These are phyloP conservation scores for Torulaspora gathmanii DNA, from an alignment of 805 yeast species.

Conservation along the genomic window DNA sequence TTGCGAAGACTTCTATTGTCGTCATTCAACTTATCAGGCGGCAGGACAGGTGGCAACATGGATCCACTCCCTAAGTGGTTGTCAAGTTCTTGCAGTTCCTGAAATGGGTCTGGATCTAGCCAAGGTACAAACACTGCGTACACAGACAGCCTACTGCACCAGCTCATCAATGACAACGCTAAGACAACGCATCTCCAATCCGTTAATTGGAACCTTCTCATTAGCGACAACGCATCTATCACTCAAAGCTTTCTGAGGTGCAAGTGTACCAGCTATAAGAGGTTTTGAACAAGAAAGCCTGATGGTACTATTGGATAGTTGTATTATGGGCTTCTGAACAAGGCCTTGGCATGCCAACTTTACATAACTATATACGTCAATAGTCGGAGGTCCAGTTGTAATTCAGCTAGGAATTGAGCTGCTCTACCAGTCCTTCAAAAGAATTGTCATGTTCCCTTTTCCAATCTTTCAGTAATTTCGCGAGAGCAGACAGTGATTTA, in stretches of 20 bases:
- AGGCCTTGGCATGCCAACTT: background rate
- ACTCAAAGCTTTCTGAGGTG: background rate
- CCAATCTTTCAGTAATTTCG: conserved; percentile 24
- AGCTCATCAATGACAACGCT: background rate
- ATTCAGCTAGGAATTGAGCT: too few species aligned
- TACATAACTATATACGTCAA: conserved; percentile 3
- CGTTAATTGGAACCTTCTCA: background rate
- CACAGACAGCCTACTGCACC: background rate
- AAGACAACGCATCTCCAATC: background rate
- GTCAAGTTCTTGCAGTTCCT: conserved; percentile 4
- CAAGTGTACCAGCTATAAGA: too few species aligned
- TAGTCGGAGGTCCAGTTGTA: too few species aligned
- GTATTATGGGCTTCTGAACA: too few species aligned
- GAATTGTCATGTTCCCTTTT: conserved; percentile 13
- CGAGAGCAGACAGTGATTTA: conserved; percentile 12
- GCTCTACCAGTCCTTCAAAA: background rate
- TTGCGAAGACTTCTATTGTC: conserved; percentile 26
- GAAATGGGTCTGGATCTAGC: conserved; percentile 22
- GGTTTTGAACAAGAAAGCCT: too few species aligned
- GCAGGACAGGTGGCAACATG: conserved; percentile 25
- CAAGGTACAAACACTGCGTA: conserved; percentile 16
- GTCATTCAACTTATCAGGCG: conserved; percentile 27
- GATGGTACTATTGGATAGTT: too few species aligned
- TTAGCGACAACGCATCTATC: background rate
- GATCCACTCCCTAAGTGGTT: conserved; percentile 1